Conservation (phyloP, 768 basidiomycete species). For the Phaeolepiota aurea region DNA sequence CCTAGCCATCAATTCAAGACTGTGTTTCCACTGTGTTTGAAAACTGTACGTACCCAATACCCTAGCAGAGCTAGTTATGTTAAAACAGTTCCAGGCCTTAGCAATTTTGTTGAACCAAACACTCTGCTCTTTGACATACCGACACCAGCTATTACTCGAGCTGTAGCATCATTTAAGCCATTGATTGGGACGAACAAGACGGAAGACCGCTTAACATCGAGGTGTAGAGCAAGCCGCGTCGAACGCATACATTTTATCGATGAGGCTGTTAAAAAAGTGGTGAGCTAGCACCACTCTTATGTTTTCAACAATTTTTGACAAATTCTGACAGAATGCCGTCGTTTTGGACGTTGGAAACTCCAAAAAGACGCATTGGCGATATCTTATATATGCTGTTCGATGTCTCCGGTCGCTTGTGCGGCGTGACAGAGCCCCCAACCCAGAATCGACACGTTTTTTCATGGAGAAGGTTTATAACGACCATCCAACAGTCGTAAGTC, state of each 20-base stretch:
- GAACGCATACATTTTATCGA: conserved; percentile 33
- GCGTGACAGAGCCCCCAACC: conserved; percentile 45
- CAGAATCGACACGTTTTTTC: conserved; percentile 47
- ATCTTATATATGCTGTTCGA: conserved; percentile 61
- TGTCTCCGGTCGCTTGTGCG: conserved; percentile 62
- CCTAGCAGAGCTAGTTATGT: neutral
- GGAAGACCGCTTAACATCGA: conserved; percentile 28
- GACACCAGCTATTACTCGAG: conserved; percentile 29
- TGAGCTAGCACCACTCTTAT: conserved; percentile 20
- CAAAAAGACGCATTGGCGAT: conserved; percentile 70
- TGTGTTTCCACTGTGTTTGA: conserved; percentile 57
- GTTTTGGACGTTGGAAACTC: conserved; percentile 54
- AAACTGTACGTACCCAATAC: conserved; percentile 32
- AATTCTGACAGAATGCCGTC: conserved; percentile 22
- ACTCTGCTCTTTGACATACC: conserved; percentile 46
- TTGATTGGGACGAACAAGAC: conserved; percentile 22
- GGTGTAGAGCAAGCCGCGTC: conserved; percentile 35
- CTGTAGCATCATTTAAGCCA: conserved; percentile 27
- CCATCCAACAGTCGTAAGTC: conserved; percentile 58
- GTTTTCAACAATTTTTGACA: neutral
- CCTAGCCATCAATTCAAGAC: conserved; percentile 69
- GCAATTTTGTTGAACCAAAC: conserved; percentile 54
- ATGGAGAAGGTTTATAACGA: conserved; percentile 52
- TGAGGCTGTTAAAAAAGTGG: conserved; percentile 31
- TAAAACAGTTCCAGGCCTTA: conserved; percentile 36